Evolutionary conservation across 345 rosid genomes (phyloP), one percentile per base, ranked within the genome.

Genomic region (Euphorbia pulcherrima): DNA sequence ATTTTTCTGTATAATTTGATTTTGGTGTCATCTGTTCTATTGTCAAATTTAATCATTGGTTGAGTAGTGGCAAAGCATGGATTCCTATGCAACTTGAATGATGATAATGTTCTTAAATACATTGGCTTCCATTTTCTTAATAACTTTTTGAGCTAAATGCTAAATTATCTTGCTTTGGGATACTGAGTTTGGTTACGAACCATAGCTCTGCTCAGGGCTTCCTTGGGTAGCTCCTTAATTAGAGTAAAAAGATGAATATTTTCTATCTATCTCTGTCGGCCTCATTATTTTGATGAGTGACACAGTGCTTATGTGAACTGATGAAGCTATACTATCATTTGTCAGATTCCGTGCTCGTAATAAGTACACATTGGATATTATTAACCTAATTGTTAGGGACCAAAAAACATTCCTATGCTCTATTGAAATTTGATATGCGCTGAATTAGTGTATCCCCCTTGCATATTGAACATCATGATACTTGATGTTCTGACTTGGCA

Each of bases 401-500:
- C n/a, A n/a, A n/a, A n/a, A n/a, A n/a, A n/a, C n/a, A n/a, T n/a
- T n/a, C n/a, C n/a, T n/a, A n/a, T n/a, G n/a, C n/a, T n/a, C n/a
- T n/a, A n/a, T n/a, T n/a, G n/a, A n/a, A n/a, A n/a, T n/a, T n/a
- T n/a, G 24, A 46, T 8, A 16, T 47, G 40, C 28, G 26, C 46
- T 62, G n/a, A n/a, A n/a, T n/a, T n/a, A 26, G 17, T 64, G 21
- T 14, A 29, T 29, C 66, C 28, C 2, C 27, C 21, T 5, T 24
- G 51, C 8, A 23, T 35, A 0, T 23, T 53, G 51, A 27, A 48
- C 52, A 50, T 44, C n/a, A 24, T 30, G 62, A 39, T 61, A 53
- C 35, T 52, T 68, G 63, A 33, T 26, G 27, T 55, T 37, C 51
- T 50, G 41, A 50, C 39, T n/a, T 37, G n/a, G 51, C n/a, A 12